Percentiles rank a stretch among this genome's conserved stretches.
Evolutionary conservation across 2,329 filamentous ascomycete species (phyloP).

Genomic region (Zasmidium angulare): DNA sequence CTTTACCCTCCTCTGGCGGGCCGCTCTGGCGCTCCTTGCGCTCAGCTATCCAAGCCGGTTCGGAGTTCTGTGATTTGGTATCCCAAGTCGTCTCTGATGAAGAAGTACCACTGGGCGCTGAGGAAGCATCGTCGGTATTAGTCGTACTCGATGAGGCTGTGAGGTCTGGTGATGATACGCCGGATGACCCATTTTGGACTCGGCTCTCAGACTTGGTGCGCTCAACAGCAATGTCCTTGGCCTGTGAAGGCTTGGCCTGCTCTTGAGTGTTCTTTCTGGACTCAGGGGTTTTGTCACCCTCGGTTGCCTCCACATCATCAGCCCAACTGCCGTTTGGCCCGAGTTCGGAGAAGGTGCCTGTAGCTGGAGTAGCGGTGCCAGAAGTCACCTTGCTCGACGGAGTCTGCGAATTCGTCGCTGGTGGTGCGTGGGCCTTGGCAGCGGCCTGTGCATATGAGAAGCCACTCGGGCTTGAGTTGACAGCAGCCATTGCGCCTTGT

Average conservation of each 20-base stretch:
- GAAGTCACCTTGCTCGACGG: conserved; percentile 48
- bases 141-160: conserved; percentile 54
- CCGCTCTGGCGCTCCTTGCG: conserved; percentile 36
- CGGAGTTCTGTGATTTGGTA: conserved; percentile 61
- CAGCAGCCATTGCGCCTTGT: conserved; percentile 27
- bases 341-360: conserved; percentile 37
- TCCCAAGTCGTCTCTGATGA: conserved; percentile 68
- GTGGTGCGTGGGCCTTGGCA: conserved; percentile 71
- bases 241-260: conserved; percentile 28
- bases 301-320: conserved; percentile 48
- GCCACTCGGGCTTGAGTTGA: conserved; percentile 32
- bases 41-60: conserved; percentile 62
- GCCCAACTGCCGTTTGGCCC: conserved; percentile 45
- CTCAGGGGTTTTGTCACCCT: conserved; percentile 38
- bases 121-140: conserved; percentile 62
- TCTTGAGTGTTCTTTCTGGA: conserved; percentile 29
- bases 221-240: conserved; percentile 31
- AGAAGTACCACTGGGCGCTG: conserved; percentile 56
- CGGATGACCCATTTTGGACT: conserved; percentile 28
- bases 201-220: conserved; percentile 32
- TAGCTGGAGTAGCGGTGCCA: conserved; percentile 43
- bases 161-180: conserved; percentile 54
- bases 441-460: conserved; percentile 92
- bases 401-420: conserved; percentile 46
- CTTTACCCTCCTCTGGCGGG: conserved; percentile 20